phyloP scores from a whole-genome alignment of 768 basidiomycete genomes.

The Trametes meyenii region DNA sequence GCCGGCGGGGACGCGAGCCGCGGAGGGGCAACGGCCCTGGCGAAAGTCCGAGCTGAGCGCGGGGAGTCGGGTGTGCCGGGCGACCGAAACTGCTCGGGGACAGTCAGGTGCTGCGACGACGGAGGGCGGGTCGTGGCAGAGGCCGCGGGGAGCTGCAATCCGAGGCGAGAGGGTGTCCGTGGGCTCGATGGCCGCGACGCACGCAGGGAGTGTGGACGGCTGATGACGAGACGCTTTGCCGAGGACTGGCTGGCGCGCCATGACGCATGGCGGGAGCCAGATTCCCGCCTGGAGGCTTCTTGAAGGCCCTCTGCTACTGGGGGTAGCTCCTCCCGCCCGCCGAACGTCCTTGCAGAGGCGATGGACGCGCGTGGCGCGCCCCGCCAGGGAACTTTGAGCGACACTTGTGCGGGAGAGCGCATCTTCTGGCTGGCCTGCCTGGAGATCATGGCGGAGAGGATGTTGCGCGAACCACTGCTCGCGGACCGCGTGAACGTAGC shows the following conservation, averaged over 20 bases:
- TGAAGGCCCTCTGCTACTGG: slow-evolving; percentile 15
- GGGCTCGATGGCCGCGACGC: slow-evolving; percentile 1
- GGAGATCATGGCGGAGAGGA: neutral
- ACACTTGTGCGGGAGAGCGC: slow-evolving; percentile 12
- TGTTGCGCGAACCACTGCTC: slow-evolving; percentile 2
- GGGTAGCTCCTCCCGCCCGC: slow-evolving; percentile 17
- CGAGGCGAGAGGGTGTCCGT: neutral
- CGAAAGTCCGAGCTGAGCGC: neutral
- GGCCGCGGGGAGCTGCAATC: slow-evolving; percentile 2
- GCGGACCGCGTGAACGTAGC: slow-evolving; percentile 4
- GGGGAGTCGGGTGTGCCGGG: neutral
- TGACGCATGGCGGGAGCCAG: neutral
- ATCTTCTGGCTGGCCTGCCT: slow-evolving; percentile 13
- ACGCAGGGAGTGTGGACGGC: slow-evolving; percentile 20
- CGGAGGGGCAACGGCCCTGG: neutral
- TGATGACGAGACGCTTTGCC: slow-evolving; percentile 14
- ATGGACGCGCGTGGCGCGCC: slow-evolving; percentile 14
- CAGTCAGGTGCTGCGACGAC: slow-evolving; percentile 16
- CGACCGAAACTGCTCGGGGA: neutral
- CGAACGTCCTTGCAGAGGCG: slow-evolving; percentile 18
- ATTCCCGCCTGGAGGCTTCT: neutral
- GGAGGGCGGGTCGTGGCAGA: neutral
- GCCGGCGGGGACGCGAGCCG: slow-evolving; percentile 4
- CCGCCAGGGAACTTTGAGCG: slow-evolving; percentile 7
- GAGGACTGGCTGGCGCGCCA: slow-evolving; percentile 1